Evolutionary conservation across 2,329 filamentous ascomycete species (phyloP).

Genomic region (Didymella sp.): DNA sequence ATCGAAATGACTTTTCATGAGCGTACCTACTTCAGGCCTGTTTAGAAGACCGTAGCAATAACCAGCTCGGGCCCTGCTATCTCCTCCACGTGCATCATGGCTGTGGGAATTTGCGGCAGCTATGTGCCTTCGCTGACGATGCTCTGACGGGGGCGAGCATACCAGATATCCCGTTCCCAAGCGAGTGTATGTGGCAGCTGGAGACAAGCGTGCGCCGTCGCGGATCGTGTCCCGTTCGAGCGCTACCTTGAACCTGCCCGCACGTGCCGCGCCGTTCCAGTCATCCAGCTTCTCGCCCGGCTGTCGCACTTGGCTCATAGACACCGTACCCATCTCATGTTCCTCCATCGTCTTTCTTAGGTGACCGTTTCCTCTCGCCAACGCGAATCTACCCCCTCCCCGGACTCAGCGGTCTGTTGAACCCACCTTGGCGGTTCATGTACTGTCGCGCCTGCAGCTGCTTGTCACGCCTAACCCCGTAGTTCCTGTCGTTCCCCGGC

Average conservation of each 20-base stretch:
- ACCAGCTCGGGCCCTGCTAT: too few species aligned
- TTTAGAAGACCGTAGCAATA: background rate
- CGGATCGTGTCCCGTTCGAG: background rate
- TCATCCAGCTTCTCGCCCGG: too few species aligned
- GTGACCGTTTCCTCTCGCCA: background rate
- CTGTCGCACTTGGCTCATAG: too few species aligned
- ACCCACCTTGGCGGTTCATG: conserved; percentile 85
- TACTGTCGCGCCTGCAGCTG: conserved; percentile 96
- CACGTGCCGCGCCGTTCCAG: background rate
- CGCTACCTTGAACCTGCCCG: background rate
- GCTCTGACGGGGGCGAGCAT: background rate
- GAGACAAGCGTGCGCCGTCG: background rate
- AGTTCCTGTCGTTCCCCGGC: conserved; percentile 79
- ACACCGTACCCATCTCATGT: too few species aligned
- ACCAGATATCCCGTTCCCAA: background rate
- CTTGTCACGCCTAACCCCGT: conserved; percentile 87
- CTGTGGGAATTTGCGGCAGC: background rate
- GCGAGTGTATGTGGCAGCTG: background rate
- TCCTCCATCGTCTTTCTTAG: background rate
- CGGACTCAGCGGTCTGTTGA: conserved; percentile 76
- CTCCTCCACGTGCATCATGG: background rate
- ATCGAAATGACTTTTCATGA: background rate
- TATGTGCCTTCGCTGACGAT: background rate
- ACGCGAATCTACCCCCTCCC: conserved; percentile 17
- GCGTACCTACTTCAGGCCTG: background rate